Evolutionary conservation across 73 alveolate genomes (phyloP).

Genomic region (Tetrahymena thermophila): DNA sequence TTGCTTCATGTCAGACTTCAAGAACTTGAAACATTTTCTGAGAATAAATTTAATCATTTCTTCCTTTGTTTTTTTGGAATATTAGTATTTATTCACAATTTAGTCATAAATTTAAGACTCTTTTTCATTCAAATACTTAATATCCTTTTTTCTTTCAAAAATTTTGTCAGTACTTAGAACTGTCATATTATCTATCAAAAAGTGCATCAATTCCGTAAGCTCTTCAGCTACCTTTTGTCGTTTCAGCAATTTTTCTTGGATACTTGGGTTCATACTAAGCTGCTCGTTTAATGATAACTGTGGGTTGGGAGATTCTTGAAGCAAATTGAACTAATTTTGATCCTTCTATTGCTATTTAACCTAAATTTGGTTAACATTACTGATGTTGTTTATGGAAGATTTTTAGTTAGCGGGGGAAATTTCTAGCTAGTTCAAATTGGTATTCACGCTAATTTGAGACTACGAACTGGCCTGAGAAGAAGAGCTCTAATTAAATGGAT

Average conservation of each 20-base stretch:
- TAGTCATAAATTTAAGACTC: background rate
- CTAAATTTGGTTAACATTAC: background rate
- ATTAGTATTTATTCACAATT: background rate
- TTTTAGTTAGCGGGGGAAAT: background rate
- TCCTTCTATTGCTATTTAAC: background rate
- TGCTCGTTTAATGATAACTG: background rate
- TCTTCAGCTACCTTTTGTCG: background rate
- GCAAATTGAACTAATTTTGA: background rate
- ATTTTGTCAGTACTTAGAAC: background rate
- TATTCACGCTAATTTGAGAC: background rate
- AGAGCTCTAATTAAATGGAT: background rate
- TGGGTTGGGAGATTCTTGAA: background rate
- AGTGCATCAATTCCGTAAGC: background rate
- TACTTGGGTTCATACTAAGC: background rate
- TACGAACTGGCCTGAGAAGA: background rate
- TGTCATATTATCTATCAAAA: background rate
- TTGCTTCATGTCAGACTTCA: conserved; percentile 20
- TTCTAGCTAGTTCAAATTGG: background rate
- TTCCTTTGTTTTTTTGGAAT: conserved; percentile 32
- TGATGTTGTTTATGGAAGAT: background rate
- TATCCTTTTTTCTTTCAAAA: background rate
- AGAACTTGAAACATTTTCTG: conserved; percentile 30
- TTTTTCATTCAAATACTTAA: background rate
- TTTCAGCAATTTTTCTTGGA: background rate
- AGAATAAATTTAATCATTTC: conserved; percentile 35